Evolutionary conservation across 2,329 filamentous ascomycete species (phyloP).

Genomic region (Cytospora piceicola): DNA sequence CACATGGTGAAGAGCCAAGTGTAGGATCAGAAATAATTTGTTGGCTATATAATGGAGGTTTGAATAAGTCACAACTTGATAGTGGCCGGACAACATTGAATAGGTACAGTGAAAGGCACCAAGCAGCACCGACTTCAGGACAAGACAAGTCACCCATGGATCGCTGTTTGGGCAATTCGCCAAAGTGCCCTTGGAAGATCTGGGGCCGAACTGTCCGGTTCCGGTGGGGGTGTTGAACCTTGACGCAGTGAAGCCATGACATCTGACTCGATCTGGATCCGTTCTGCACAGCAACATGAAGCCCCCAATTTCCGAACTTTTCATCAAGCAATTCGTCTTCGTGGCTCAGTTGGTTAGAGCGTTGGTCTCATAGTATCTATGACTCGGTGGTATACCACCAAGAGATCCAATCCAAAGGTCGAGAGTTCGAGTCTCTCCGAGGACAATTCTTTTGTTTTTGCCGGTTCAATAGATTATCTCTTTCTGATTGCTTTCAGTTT

Average conservation of each 20-base stretch:
- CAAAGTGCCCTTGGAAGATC: no score
- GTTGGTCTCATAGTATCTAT: constrained; percentile 41
- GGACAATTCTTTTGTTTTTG: constrained; percentile 7
- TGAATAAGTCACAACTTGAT: no score
- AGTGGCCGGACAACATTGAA: no score
- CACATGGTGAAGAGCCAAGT: no score
- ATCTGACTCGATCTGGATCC: not conserved
- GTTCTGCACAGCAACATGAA: not conserved
- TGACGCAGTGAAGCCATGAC: no score
- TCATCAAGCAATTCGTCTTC: constrained; percentile 32
- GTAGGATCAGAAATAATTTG: no score
- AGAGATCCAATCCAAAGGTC: constrained; percentile 42
- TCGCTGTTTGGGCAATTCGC: no score
- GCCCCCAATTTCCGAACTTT: not conserved
- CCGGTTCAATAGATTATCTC: not conserved
- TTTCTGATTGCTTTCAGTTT: not conserved
- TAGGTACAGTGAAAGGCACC: no score
- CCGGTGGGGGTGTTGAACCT: not conserved
- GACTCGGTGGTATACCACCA: constrained; percentile 2
- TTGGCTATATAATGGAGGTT: no score
- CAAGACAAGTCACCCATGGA: no score
- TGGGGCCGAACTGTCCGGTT: no score
- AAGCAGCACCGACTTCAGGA: no score
- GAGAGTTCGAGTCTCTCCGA: constrained; percentile 30
- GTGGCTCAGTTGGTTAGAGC: constrained; percentile 46